Evolutionary conservation across 169 alveolate genomes (phyloP), one percentile per base, ranked within the genome.

Genomic region (Plasmodium knowlesi): DNA sequence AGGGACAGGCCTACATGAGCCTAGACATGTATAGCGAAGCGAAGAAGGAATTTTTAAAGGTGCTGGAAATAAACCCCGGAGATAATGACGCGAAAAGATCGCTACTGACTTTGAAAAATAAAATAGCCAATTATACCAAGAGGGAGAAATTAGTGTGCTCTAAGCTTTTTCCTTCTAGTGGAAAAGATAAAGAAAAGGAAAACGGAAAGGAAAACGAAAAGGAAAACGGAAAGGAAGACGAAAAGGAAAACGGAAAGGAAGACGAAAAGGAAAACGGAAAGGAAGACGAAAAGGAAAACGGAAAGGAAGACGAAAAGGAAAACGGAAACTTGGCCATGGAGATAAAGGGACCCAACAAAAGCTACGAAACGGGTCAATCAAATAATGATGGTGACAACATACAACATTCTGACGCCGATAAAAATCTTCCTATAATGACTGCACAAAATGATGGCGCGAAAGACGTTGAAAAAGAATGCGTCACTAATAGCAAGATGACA

Each of bases 1-100:
- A 61, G 22, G 94, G 94, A 4, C 89, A 89, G n/a, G 94, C 94
- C 30, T 89, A 89, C 72, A 89, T 89, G 94, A 73, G 90, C 84
- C 67, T 89, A 6, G 91, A 89, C 32, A 41, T 89, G 43, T 89
- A 89, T 80, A 41, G 53, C 25, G 90, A 89, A 79, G 89, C 94
- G 14, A 89, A 80, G 61, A 32, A 53, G 46, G 91, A 89, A 28
- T 89, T 89, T 41, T 19, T 57, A 70, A 89, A 89, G 53, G 94
- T 50, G 3, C 50, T 79, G 22, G 90, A 89, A n/a, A 54, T 89
- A 2, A 70, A 89, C 41, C 94, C 94, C 14, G 19, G 14, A 39
- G 91, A 89, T 53, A 89, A 80, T 32, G 70, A 89, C 82, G 82
- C 30, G 53, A 89, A 89, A 41, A 78, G 46, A n/a, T 79, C 94